Base-by-base conservation (phyloP, 768 basidiomycete species). In the Russula sp. region DNA sequence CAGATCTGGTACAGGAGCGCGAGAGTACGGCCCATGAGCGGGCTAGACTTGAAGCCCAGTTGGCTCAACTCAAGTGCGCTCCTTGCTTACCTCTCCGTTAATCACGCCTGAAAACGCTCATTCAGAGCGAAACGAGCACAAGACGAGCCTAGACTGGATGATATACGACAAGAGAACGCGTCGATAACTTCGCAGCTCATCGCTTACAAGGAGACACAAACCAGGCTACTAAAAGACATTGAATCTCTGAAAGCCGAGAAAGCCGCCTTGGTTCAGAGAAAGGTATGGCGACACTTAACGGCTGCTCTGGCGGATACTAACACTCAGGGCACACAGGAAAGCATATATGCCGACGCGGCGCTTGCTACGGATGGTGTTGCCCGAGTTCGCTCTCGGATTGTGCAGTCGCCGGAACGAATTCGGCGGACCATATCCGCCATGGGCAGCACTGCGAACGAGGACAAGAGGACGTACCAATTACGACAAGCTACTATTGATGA, bases 341-440 rank as follows among this genome's bases (percentile, higher is more conserved):
- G 74, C 61, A 76, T 89, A 32, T 83, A 82, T 64, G 77, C 77
- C 2, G 87, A 91, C 55, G 79, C 86, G 10, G 76, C 81, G 7
- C 78, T 79, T 49, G 75, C 86, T 27, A 76, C 80, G 47, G 86
- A 89, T 61, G 77, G 79, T 50, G 85, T 91, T 65, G 75, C 76
- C 13, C 83, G 86, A 48, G 85, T 85, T 0, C 80, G 84, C 55
- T 77, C 84, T 34, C 84, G 93, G 32, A 88, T 97, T 65, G 93
- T 97, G 3, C 91, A 94, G 72, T 94, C 91, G 0, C 94, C 94
- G 0, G 94, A 96, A 52, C 82, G 94, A 50, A 88, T 96, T 68
- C 89, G 87, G 71, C 84, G 86, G 55, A 89, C 84, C 48, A 96
- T 96, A 68, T 74, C 80, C 11, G 78, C 83, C n/a, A 92, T 96